Base-by-base conservation (phyloP, 768 basidiomycete genomes). In the Collybia sp. region DNA sequence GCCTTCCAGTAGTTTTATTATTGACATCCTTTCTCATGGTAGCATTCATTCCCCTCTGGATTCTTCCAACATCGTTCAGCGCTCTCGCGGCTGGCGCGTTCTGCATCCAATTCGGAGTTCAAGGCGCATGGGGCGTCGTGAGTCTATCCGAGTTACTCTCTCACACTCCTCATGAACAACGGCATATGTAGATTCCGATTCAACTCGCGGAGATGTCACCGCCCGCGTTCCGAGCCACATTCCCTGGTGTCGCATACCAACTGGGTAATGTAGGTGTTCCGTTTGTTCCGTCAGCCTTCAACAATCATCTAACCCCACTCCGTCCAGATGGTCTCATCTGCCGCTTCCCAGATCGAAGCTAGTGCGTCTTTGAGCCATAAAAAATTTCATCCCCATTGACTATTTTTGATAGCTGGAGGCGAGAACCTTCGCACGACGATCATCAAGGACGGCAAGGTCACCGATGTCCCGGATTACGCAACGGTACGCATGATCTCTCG, bases 81-180 rank as follows among this genome's bases (percentile, higher is more conserved):
- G 75, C 69, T 1, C 82, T 96, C 8, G 58, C 88, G 0, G 89
- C 88, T 0, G 90, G 90, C 8, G 92, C 90, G 1, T 95, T 94
- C 67, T 91, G 79, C 54, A 70, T 92, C 12, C 91, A 93, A 57
- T 80, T 89, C 53, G 89, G 88, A 42, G 88, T 94, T 0, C 93
- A 95, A 60, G 91, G 90, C 1, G 91, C 89, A 32, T 92, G 88
- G 88, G 89, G 89, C 55, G 83, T 90, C 10, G 87, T 90, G 58
- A 53, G 85, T 60, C 70, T 70, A 73, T 51, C 75, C 70, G 53
- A 68, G 73, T 25, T 12, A 16, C 6, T 42, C 11, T 3, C n/a
- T 43, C 25, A 3, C 25, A 8, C 8, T 25, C 3, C 3, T 25
- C 4, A 25, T 8, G 8, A 25, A 8, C 25, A 3, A 8, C 8